Conservation (phyloP, 2,329 filamentous ascomycete species). For the Colletotrichum ledebouriae region DNA sequence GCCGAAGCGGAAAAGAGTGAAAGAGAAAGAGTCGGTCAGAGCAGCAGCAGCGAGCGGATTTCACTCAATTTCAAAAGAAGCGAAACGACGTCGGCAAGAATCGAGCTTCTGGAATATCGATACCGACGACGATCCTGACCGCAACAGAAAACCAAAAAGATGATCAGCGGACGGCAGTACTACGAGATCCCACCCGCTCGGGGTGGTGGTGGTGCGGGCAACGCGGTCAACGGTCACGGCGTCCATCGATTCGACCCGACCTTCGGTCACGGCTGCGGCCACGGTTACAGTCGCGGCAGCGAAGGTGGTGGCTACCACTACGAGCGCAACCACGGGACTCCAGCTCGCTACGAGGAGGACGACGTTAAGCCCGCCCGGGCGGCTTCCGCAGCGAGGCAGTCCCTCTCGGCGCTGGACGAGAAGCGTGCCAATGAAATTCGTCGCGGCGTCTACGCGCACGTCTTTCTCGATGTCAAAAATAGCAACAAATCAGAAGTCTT, state of each 20-base stretch:
- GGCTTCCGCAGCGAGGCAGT: slow-evolving; percentile 36
- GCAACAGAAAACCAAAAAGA: neutral
- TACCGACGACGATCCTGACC: neutral
- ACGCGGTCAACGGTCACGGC: slow-evolving; percentile 18
- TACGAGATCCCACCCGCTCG: slow-evolving; percentile 29
- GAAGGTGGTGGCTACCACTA: slow-evolving; percentile 10
- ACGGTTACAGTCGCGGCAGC: slow-evolving; percentile 12
- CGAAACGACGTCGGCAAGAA: neutral
- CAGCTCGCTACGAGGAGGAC: neutral
- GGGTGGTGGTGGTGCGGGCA: slow-evolving; percentile 12
- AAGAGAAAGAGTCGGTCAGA: slow-evolving; percentile 17
- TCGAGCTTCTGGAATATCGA: slow-evolving; percentile 1
- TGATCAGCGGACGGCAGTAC: slow-evolving; percentile 38
- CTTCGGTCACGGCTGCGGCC: slow-evolving; percentile 20
- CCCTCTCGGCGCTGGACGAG: slow-evolving; percentile 44
- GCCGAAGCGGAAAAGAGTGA: slow-evolving; percentile 3
- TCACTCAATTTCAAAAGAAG: slow-evolving; percentile 7
- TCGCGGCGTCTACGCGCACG: slow-evolving; percentile 38
- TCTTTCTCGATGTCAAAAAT: slow-evolving; percentile 43
- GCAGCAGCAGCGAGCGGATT: neutral
- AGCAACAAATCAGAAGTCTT: slow-evolving; percentile 44
- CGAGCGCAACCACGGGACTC: slow-evolving; percentile 24
- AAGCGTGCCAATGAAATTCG: slow-evolving; percentile 42
- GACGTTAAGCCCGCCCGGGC: slow-evolving; percentile 10
- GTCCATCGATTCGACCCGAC: slow-evolving; percentile 36